These are phyloP conservation scores for Neonectria sp. DNA, from an alignment of 2,329 filamentous ascomycete species.

Conservation along the genomic window DNA sequence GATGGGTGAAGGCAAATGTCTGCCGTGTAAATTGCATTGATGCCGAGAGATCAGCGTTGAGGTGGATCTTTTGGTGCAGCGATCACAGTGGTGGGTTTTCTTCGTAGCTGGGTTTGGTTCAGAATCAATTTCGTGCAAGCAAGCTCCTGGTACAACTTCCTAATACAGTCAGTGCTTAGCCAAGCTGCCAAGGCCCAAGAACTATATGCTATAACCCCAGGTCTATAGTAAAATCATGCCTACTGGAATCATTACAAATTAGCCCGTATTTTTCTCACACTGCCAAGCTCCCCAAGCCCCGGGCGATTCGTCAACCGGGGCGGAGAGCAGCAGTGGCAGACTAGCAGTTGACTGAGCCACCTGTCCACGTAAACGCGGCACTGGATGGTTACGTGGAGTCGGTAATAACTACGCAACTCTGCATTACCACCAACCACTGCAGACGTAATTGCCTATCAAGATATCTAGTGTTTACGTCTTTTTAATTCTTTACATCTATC, in stretches of 20 bases:
- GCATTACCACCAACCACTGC: not conserved
- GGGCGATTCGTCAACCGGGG: not conserved
- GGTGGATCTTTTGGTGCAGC: not conserved
- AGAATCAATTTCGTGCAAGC: not conserved
- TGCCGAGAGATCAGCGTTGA: not conserved
- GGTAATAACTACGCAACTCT: not conserved
- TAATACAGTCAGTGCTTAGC: not conserved
- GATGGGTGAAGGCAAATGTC: not conserved
- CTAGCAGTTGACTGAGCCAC: not conserved
- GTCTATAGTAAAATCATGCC: not conserved
- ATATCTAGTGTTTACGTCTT: not conserved
- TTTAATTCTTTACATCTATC: not conserved
- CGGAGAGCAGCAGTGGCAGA: not conserved
- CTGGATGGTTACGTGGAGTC: not conserved
- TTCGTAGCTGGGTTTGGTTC: not conserved
- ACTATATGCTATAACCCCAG: not conserved
- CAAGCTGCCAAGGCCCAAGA: not conserved
- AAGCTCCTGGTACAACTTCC: not conserved
- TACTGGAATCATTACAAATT: not conserved
- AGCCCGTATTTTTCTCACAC: not conserved
- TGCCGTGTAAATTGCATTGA: not conserved
- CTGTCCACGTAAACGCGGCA: not conserved
- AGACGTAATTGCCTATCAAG: not conserved
- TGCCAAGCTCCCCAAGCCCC: conserved; percentile 1
- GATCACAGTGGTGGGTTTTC: not conserved